Base-by-base conservation (phyloP, 768 basidiomycete genomes). In the Sporobolomyces phaffii region DNA sequence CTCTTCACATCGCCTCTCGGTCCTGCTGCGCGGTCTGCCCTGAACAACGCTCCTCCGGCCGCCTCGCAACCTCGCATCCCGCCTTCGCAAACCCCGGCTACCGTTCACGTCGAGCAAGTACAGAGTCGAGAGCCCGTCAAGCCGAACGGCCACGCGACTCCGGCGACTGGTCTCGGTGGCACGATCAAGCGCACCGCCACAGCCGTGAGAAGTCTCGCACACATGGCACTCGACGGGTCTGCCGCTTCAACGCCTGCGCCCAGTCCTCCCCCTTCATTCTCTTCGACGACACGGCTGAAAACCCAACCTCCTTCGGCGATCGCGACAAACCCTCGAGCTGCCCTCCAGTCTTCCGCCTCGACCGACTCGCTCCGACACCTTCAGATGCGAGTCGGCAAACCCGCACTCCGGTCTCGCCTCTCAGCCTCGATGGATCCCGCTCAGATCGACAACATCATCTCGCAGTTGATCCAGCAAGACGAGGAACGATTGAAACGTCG, bases 381-480 rank as follows among this genome's bases (percentile, higher is more conserved):
- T 18, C 70, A 72, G 31, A 60, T 65, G 29, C 62, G 70, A 17
- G 44, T 48, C 9, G 62, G 65, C 6, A 48, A 54, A 28, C 57
- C 64, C 0, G 29, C 68, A 48, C 53, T 38, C 57, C 65, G 49
- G 71, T 68, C 43, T 31, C 62, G 45, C 9, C 47, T 26, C 22
- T 28, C 58, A 13, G 7, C 49, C 0, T 40, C 49, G 10, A 47
- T 36, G 13, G 66, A 68, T 36, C 31, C 45, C 3, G 17, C 50
- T 0, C 17, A 60, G 43, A 50, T 73, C 36, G 86, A 84, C 17
- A 83, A 89, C 72, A 89, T 91, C 26, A 89, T 96, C 80, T 87
- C 90, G 68, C 88, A 88, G 0, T 80, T 98, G 33, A 89, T 91
- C 77, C 90, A 91, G 73, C 91, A 94, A 75, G 94, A 98, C 73